These are phyloP conservation scores for Termitomyces sp. DNA, from an alignment of 768 basidiomycete genomes.

Conservation along the genomic window DNA sequence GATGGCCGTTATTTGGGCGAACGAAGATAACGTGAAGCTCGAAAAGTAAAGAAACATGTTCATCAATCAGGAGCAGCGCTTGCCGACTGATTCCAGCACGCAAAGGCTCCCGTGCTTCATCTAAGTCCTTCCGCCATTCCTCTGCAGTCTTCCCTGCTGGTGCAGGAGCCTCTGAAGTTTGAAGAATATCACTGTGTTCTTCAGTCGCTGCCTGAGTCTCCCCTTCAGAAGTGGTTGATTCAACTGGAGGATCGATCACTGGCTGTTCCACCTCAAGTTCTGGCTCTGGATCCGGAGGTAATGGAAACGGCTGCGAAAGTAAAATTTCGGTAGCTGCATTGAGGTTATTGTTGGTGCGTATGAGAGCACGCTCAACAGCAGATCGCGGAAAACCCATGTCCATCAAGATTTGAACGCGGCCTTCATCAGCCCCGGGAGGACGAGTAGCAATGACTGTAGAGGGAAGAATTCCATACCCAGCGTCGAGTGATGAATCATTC, in stretches of 20 bases:
- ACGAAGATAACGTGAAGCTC: constrained; percentile 83
- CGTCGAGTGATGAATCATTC: constrained; percentile 32
- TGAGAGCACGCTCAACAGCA: constrained; percentile 78
- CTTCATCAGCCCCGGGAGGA: constrained; percentile 61
- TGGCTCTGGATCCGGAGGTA: constrained; percentile 61
- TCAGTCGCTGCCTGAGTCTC: constrained; percentile 19
- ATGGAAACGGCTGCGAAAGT: constrained; percentile 73
- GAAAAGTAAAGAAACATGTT: constrained; percentile 83
- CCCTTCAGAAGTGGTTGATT: constrained; percentile 18
- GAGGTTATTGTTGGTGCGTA: constrained; percentile 84
- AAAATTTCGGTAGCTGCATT: constrained; percentile 84
- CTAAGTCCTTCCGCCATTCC: constrained; percentile 61
- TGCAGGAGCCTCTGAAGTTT: constrained; percentile 12
- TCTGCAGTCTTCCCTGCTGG: constrained; percentile 44
- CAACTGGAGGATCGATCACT: constrained; percentile 9
- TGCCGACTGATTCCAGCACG: constrained; percentile 59
- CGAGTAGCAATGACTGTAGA: constrained; percentile 24
- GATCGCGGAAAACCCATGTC: constrained; percentile 98
- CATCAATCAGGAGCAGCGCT: constrained; percentile 77
- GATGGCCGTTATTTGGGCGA: constrained; percentile 50
- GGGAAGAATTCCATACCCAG: constrained; percentile 12
- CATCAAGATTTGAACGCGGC: constrained; percentile 71
- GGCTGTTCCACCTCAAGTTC: constrained; percentile 23
- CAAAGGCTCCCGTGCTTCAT: constrained; percentile 59
- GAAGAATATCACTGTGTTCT: constrained; percentile 21